phyloP scores from a whole-genome alignment of 2,329 filamentous ascomycete species.

The Ophiostoma fasciatum region DNA sequence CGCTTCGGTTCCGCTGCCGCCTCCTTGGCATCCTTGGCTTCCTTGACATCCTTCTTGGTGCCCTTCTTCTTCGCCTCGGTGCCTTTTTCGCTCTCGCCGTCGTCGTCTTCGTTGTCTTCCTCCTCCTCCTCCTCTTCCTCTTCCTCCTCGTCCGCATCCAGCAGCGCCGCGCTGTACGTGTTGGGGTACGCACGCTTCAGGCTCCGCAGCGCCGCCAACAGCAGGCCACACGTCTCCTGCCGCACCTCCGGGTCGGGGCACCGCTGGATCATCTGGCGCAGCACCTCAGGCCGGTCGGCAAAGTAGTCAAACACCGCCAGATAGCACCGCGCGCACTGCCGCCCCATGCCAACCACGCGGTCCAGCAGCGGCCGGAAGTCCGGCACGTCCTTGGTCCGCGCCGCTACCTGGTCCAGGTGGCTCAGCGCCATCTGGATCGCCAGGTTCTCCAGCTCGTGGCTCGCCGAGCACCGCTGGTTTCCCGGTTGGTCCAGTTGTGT shows the following conservation, averaged over 20 bases:
- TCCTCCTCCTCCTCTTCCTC: slow-evolving; percentile 14
- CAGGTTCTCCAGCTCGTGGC: slow-evolving; percentile 29
- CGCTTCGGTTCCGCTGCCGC: background rate
- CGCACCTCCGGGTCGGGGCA: slow-evolving; percentile 44
- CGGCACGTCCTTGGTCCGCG: slow-evolving; percentile 53
- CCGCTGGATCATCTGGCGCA: slow-evolving; percentile 51
- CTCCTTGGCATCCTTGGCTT: slow-evolving; percentile 10
- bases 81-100: too few relatives aligned
- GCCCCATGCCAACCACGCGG: slow-evolving; percentile 31
- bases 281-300: slow-evolving; percentile 32
- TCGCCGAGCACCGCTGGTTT: slow-evolving; percentile 31
- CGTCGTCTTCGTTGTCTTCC: slow-evolving; percentile 14
- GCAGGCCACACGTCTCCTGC: slow-evolving; percentile 30
- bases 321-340: slow-evolving; percentile 38
- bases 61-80: too few relatives aligned
- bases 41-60: too few relatives aligned
- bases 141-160: slow-evolving; percentile 11
- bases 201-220: slow-evolving; percentile 36
- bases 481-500: too few relatives aligned
- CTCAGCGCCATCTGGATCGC: slow-evolving; percentile 42
- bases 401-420: slow-evolving; percentile 63
- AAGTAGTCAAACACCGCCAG: slow-evolving; percentile 49
- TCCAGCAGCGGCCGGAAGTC: slow-evolving; percentile 38
- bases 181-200: slow-evolving; percentile 34
- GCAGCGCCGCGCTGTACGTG: slow-evolving; percentile 26